These are phyloP conservation scores for Kluyveromyces siamensis DNA, from an alignment of 805 yeast species.

Conservation along the genomic window DNA sequence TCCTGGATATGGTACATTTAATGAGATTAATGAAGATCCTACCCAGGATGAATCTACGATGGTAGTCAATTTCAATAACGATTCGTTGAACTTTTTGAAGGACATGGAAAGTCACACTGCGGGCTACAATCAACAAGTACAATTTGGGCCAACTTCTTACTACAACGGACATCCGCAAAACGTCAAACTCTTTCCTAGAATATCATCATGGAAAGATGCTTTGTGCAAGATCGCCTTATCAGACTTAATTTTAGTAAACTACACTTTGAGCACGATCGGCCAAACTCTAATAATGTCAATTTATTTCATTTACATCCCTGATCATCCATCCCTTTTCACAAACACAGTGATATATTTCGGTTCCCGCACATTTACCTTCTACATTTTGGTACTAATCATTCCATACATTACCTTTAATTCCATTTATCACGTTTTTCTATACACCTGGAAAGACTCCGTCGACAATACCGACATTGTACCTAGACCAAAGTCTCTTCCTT, in stretches of 20 bases:
- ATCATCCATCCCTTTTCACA: constrained; percentile 25
- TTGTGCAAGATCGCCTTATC: constrained; percentile 7
- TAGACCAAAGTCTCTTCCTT: neutral
- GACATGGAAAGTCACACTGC: constrained; percentile 5
- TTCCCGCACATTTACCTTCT: constrained; percentile 22
- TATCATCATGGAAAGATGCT: constrained; percentile 7
- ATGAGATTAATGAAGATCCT: neutral
- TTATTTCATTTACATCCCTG: constrained; percentile 34
- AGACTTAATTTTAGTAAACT: constrained; percentile 11
- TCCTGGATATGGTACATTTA: constrained; percentile 1
- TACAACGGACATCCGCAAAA: neutral
- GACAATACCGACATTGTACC: constrained; percentile 3
- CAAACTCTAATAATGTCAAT: constrained; percentile 30
- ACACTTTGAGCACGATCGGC: constrained; percentile 23
- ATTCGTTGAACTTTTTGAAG: constrained; percentile 8
- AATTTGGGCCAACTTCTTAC: neutral
- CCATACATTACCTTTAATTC: constrained; percentile 25
- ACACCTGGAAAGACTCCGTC: constrained; percentile 17
- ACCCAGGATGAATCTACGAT: constrained; percentile 3
- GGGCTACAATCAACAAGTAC: neutral
- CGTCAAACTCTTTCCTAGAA: constrained; percentile 8
- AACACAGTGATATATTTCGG: constrained; percentile 28
- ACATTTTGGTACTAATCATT: constrained; percentile 22
- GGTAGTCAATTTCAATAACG: constrained; percentile 8
- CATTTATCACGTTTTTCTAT: constrained; percentile 12